A percentile compares a stretch with the other conserved stretches of the same genome.
Conservation (phyloP, 1,284 basidiomycete species). For the Meira nashicola region DNA sequence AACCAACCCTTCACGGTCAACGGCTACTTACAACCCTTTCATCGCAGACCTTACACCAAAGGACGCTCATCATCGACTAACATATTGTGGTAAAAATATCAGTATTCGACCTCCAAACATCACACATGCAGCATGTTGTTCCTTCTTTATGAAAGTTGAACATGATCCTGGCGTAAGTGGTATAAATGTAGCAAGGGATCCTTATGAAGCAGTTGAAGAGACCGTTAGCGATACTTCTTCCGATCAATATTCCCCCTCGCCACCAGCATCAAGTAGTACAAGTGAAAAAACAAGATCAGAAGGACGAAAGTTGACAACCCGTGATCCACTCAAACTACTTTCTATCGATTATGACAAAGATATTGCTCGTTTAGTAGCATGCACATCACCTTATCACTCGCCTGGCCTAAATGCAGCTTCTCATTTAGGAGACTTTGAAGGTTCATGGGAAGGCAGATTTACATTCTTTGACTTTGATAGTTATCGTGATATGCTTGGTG, state of each 20-base stretch:
- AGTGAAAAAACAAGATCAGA: not conserved
- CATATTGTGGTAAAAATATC: constrained; percentile 52
- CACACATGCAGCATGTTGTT: constrained; percentile 51
- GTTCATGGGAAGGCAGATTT: constrained; percentile 60
- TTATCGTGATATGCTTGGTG: constrained; percentile 57
- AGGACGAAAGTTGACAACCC: constrained; percentile 6
- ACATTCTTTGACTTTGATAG: constrained; percentile 60
- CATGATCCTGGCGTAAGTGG: constrained; percentile 45
- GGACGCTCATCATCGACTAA: constrained; percentile 50
- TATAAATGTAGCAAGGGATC: no score
- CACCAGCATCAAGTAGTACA: not conserved
- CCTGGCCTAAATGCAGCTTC: constrained; percentile 54
- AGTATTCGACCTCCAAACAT: constrained; percentile 46
- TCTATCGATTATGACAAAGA: constrained; percentile 42
- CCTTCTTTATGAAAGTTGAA: constrained; percentile 53
- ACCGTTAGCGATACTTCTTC: not conserved
- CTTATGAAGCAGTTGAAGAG: constrained; percentile 20
- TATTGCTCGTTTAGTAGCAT: constrained; percentile 28
- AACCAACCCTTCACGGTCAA: not conserved
- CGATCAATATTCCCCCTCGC: constrained; percentile 16
- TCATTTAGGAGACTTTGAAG: constrained; percentile 55
- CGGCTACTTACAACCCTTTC: constrained; percentile 47
- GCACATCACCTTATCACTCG: constrained; percentile 52
- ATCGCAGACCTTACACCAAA: constrained; percentile 55
- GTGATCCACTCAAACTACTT: constrained; percentile 17